phyloP scores from a whole-genome alignment of 108 stramenopile species.

The Skeletonema grethae region DNA sequence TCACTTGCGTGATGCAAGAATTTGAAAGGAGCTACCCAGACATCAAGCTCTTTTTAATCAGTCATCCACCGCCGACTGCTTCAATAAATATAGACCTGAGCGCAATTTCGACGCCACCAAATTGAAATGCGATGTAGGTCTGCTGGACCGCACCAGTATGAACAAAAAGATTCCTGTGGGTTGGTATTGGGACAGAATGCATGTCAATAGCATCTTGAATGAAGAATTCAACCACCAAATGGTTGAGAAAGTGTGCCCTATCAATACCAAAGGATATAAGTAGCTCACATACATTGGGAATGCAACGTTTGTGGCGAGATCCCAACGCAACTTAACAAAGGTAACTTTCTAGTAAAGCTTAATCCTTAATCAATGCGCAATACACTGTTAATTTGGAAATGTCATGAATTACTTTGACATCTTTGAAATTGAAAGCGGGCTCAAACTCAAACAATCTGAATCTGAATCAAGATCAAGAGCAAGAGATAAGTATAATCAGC shows the following conservation, averaged over 20 bases:
- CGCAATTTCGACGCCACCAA: neutral
- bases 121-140: neutral
- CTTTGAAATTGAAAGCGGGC: no score
- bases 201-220: slow-evolving; percentile 17
- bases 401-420: no score
- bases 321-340: no score
- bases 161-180: slow-evolving; percentile 6
- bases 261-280: neutral
- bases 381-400: no score
- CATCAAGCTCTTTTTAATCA: neutral
- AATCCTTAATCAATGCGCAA: no score
- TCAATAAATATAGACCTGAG: neutral
- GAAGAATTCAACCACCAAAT: slow-evolving; percentile 15
- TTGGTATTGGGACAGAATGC: slow-evolving; percentile 15
- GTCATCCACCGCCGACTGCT: neutral
- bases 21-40: neutral
- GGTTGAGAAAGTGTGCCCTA: slow-evolving; percentile 1
- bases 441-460: no score
- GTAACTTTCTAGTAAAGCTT: no score
- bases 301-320: no score
- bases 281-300: no score
- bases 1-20: neutral
- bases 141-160: slow-evolving; percentile 3
- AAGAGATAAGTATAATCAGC: no score
- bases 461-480: no score